Conservation (phyloP, 176 grass and related monocot species). For the Ampelocalamus luodianensis region DNA sequence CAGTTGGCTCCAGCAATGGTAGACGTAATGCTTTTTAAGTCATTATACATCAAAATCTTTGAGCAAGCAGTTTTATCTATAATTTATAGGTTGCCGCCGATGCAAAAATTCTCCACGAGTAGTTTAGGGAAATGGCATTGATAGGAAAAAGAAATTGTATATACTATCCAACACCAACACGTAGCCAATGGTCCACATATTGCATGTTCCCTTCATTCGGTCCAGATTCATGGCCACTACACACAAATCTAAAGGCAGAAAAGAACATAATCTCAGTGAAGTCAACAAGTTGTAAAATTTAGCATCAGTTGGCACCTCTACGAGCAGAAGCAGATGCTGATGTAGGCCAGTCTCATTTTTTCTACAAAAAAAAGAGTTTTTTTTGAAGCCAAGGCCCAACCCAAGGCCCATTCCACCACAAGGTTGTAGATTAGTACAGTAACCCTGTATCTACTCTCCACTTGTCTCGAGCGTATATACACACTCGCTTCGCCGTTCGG, state of each 20-base stretch:
- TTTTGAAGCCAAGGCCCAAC: not conserved
- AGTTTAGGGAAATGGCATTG: not conserved
- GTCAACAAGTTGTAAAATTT: not conserved
- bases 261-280: not conserved
- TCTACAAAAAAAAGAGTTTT: not conserved
- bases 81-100: no score
- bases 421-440: no score
- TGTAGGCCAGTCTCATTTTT: not conserved
- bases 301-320: not conserved
- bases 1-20: not conserved
- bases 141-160: not conserved
- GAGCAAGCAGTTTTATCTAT: no score
- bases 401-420: not conserved
- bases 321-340: not conserved
- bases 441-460: not conserved
- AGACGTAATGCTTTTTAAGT: not conserved
- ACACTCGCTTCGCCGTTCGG: not conserved
- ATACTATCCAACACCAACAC: not conserved
- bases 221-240: constrained; percentile 5
- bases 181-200: not conserved
- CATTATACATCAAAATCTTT: no score
- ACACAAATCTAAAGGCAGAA: not conserved
- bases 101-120: not conserved
- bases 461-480: constrained; percentile 18
- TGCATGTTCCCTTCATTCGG: not conserved